Base-by-base conservation (phyloP, 2,329 filamentous ascomycete genomes). In the Teratosphaeria epicoccoides region DNA sequence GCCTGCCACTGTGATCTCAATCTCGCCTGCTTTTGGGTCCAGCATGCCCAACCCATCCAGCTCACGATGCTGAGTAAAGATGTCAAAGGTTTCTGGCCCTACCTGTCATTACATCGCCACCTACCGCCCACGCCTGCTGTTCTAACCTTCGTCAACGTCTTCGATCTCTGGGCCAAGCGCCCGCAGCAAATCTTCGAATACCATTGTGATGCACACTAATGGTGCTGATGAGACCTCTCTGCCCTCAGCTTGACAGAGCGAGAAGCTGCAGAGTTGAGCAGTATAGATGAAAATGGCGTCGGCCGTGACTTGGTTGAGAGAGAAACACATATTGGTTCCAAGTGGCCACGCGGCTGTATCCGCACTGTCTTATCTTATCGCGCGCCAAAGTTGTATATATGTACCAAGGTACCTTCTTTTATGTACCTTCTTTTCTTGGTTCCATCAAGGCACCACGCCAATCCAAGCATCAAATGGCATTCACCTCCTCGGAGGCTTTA, bases 41-140 rank as follows among this genome's bases (percentile, higher is more conserved):
- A 97, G 72, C 69, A 96, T 93, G 63, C 91, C 93, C 9, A 97
- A 82, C 61, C 89, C 83, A 50, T 82, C 80, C 11, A 85, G 85
- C 0, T 85, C 82, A 24, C 88, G 80, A 17, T 72, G 65, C 10
- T 85, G 82, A 43, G 88, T 84, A 73, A 95, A 96, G 51, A 96
- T 77, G 33, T 90, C 71, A 64, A 95, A 96, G 4, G 88, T 87
- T 72, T 97, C 91, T 95, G 66, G 50, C 40, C 45, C 25, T 52
- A 52, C 45, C 33, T 25, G 43, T 55, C 40, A 53, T 24, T 40
- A 23, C 25, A 24, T 24, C 14, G 40, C 17, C 17, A 1, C 46
- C 5, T 14, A 11, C 26, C n/a, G n/a, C 28, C 22, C 37, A 14
- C 37, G 24, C 7, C 6, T 48, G 17, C 22, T 51, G 24, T 12